Conservation (phyloP, 805 yeast genomes). For the Metschnikowia dekortorum region DNA sequence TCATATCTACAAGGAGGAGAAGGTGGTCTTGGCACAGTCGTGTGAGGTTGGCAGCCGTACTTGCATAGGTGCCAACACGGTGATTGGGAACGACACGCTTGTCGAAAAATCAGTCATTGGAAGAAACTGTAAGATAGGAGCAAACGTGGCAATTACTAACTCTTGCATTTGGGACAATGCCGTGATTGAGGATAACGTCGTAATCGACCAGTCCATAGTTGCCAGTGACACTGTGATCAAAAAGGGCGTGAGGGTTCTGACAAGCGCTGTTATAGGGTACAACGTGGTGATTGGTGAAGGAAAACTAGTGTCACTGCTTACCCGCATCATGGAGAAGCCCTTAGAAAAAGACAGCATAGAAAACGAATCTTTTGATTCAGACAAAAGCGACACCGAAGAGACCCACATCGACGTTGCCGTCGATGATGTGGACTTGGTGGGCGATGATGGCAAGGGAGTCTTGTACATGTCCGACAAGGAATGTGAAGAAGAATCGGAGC, state of each 20-base stretch:
- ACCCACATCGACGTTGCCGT: slow-evolving; percentile 16
- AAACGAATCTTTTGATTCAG: slow-evolving; percentile 33
- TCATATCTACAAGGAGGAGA: slow-evolving; percentile 84
- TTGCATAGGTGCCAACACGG: slow-evolving; percentile 73
- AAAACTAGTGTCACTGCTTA: slow-evolving; percentile 44
- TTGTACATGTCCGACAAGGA: slow-evolving; percentile 47
- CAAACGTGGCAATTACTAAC: slow-evolving; percentile 62
- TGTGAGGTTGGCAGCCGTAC: slow-evolving; percentile 78
- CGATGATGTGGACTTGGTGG: slow-evolving; percentile 32
- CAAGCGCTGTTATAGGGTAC: slow-evolving; percentile 80
- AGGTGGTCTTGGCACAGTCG: slow-evolving; percentile 89
- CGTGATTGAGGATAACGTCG: slow-evolving; percentile 59
- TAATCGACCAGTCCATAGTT: slow-evolving; percentile 60
- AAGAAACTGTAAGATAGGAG: slow-evolving; percentile 78
- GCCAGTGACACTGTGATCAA: slow-evolving; percentile 63
- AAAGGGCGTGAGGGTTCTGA: slow-evolving; percentile 45
- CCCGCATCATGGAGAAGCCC: slow-evolving; percentile 50
- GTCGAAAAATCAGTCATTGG: slow-evolving; percentile 78
- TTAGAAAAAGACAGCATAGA: slow-evolving; percentile 31
- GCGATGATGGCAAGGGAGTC: slow-evolving; percentile 49
- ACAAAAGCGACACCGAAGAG: slow-evolving; percentile 30
- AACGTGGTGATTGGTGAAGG: slow-evolving; percentile 61
- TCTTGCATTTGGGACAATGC: slow-evolving; percentile 89
- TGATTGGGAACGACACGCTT: slow-evolving; percentile 68
- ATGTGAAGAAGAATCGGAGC: slow-evolving; percentile 31